Percentiles rank a stretch among this genome's conserved stretches.
These are phyloP conservation scores for Nitzschia putrida DNA, from an alignment of 108 stramenopile genomes.

Conservation along the genomic window DNA sequence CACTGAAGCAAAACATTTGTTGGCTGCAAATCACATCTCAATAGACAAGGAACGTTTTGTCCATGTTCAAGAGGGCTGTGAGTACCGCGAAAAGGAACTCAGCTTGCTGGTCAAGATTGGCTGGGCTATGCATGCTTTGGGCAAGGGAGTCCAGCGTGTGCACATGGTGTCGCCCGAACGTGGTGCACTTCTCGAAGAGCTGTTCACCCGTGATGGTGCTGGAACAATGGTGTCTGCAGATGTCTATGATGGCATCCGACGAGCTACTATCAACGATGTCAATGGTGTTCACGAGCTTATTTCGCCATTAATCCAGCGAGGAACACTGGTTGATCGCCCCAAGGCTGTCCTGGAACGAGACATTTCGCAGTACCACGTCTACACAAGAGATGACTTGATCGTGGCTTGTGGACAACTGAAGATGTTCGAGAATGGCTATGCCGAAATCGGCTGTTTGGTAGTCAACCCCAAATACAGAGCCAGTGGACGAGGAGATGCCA, in stretches of 20 bases:
- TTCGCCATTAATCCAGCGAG: slow-evolving; percentile 79
- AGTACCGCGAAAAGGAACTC: slow-evolving; percentile 36
- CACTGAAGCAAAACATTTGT: slow-evolving; percentile 73
- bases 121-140: slow-evolving; percentile 76
- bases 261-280: slow-evolving; percentile 84
- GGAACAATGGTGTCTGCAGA: slow-evolving; percentile 92
- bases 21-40: slow-evolving; percentile 58
- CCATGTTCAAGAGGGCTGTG: slow-evolving; percentile 18
- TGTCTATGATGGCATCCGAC: slow-evolving; percentile 92
- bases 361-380: slow-evolving; percentile 85
- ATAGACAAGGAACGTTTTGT: slow-evolving; percentile 71
- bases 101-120: slow-evolving; percentile 76
- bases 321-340: slow-evolving; percentile 82
- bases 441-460: slow-evolving; percentile 94
- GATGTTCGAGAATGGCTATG: slow-evolving; percentile 78
- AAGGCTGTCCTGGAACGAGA: slow-evolving; percentile 80
- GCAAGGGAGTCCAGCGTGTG: slow-evolving; percentile 86
- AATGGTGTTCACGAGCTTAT: slow-evolving; percentile 86
- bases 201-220: slow-evolving; percentile 94
- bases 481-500: slow-evolving; percentile 91
- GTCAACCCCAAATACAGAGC: slow-evolving; percentile 83
- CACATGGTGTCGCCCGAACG: slow-evolving; percentile 82
- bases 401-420: slow-evolving; percentile 90
- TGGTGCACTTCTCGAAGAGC: slow-evolving; percentile 88
- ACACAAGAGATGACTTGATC: slow-evolving; percentile 82